phyloP scores from a whole-genome alignment of 495 filamentous ascomycete species.

The Annulohypoxylon nitens region DNA sequence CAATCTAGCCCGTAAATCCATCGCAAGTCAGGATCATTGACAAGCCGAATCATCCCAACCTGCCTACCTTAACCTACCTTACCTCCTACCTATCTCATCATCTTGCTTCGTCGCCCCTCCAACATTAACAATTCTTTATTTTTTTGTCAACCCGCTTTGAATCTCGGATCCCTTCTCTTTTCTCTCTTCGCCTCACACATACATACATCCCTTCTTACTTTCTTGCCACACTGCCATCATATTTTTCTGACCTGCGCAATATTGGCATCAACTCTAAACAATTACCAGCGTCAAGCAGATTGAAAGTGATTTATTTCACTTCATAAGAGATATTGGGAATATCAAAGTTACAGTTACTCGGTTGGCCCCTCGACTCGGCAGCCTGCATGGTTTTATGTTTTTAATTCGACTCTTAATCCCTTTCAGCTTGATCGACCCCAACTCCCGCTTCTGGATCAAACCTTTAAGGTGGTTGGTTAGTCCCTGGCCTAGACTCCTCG shows the following conservation, averaged over 20 bases:
- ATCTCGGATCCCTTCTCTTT: constrained; percentile 9
- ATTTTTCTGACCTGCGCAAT: constrained; percentile 29
- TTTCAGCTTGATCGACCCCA: constrained; percentile 51
- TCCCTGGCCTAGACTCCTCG: constrained; percentile 48
- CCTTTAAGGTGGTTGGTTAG: constrained; percentile 51
- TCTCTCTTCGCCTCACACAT: constrained; percentile 26
- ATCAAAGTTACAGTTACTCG: constrained; percentile 21
- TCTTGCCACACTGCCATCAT: constrained; percentile 30
- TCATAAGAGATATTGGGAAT: constrained; percentile 21
- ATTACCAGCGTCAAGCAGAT: constrained; percentile 1
- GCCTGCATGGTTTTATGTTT: constrained; percentile 38
- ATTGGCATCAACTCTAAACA: constrained; percentile 26
- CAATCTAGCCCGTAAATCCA: constrained; percentile 26
- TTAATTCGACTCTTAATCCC: constrained; percentile 37
- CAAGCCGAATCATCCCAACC: constrained; percentile 46
- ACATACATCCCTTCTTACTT: constrained; percentile 39
- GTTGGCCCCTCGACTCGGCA: constrained; percentile 31
- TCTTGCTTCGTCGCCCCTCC: constrained; percentile 49
- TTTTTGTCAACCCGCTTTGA: constrained; percentile 11
- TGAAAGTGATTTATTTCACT: constrained; percentile 13
- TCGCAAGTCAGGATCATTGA: constrained; percentile 44
- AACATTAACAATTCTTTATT: constrained; percentile 26
- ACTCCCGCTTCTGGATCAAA: constrained; percentile 50
- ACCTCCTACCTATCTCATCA: constrained; percentile 49
- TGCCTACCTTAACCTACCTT: constrained; percentile 39